Base-by-base conservation (phyloP, 2,329 filamentous ascomycete genomes). In the Colletotrichum orbiculare region DNA sequence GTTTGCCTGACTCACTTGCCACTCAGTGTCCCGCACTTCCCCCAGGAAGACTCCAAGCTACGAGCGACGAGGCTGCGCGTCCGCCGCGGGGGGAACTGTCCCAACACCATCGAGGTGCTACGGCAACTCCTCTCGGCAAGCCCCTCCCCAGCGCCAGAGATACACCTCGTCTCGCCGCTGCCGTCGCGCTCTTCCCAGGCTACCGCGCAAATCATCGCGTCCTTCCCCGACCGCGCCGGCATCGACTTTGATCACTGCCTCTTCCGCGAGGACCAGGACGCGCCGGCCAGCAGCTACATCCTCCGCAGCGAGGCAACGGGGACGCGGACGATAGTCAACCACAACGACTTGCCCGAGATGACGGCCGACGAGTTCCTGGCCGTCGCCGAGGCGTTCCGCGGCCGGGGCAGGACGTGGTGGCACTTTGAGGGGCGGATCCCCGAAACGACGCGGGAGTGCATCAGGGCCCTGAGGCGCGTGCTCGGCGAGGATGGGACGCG, bases 71-170 rank as follows among this genome's bases (percentile, higher is more conserved):
- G 73, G 33, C 74, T 91, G 59, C 77, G 80, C 41, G 83, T 83
- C 47, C 86, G 91, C 37, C 85, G 90, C 34, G 91, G 91, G 56
- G 91, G 91, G 38, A 94, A 94, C 74, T 88, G 89, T 67, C 85
- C 88, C 33, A 94, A 94, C 73, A 86, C 87, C 4, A 83, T 93
- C 39, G 85, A 93, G 73, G 90, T 94, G 8, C 78, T 94, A 34
- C 83, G 87, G 67, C 89, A 93, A 73, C 82, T 92, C 15, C 71
- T 88, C 58, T 25, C 25, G 25, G 67, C 41, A 43, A 69, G 48
- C 34, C 45, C 12, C 34, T 64, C 7, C 54, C 25, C 65, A 11
- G 52, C 60, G 12, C 34, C 49, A 13, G 47, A 52, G 17, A 45
- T 77, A 46, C 78, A 85, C 69, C 77, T 88, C 35, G 75, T 87